Base-by-base conservation (phyloP, 371 early-diverging fungal genomes). In the Entomophthora muscae region DNA sequence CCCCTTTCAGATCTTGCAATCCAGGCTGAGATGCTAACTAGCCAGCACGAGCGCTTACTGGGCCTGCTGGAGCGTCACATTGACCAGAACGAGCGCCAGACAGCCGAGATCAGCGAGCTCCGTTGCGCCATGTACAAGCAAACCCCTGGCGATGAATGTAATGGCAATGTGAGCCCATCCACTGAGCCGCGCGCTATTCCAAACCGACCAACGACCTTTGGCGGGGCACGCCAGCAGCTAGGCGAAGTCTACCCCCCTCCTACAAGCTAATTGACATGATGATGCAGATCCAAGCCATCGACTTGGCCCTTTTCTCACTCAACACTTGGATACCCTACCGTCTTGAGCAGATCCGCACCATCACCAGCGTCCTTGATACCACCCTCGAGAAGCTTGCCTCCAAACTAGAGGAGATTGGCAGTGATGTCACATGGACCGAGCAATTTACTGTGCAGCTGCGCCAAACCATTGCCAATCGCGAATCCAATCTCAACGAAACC, bases 291-390 rank as follows among this genome's bases (percentile, higher is more conserved):
- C 58, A 57, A 31, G 58, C 58, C 58, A 57, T 57, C 32, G 58
- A 57, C 21, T 29, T 57, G 10, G 58, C 58, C 21, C 58, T 57
- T 3, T 57, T 57, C 58, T 57, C 58, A 3, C 29, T 57, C 26
- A 57, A 57, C 27, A 57, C 58, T 29, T 57, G 58, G 58, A 57
- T 57, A 17, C 58, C 58, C 2, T 57, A 57, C 58, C 58, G 58
- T 7, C 26, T 31, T 2, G 29, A 31, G 2, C 22, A 26, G 31
- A 21, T 57, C 3, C 58, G 58, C 31, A 29, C 58, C 29, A 57
- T 57, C 29, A 26, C 7, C 58, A 57, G 29, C 58, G 58, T 21
- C 1, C 17, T 57, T 26, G 58, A 57, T 31, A 21, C 29, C 26
- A 57, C 32, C 30, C 13, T 57, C 10, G 58, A 57, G 31, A 31